These are phyloP conservation scores for Eucalyptus globulus DNA, from an alignment of 345 rosid species.

Conservation along the genomic window DNA sequence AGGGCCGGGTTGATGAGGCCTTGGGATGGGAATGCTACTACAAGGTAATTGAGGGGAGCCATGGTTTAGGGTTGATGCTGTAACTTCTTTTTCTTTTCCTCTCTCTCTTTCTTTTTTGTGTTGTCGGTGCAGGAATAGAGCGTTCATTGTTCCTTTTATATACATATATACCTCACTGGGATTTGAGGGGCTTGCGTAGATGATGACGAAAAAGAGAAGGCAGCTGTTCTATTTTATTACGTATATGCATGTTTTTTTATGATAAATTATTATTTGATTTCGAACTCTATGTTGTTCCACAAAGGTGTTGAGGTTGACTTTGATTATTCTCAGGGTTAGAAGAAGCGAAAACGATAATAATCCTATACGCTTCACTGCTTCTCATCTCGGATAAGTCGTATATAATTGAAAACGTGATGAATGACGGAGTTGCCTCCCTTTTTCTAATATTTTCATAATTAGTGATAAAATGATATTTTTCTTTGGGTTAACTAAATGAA, in stretches of 20 bases:
- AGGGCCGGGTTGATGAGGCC: slow-evolving; percentile 67
- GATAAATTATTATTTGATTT: neutral
- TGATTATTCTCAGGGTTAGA: neutral
- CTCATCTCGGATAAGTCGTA: neutral
- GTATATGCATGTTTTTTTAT: neutral
- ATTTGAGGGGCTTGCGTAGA: neutral
- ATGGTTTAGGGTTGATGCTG: neutral
- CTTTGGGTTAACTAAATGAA: neutral
- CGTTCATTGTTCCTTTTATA: neutral
- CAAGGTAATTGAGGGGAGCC: slow-evolving; percentile 29
- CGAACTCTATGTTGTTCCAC: neutral
- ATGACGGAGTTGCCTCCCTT: neutral
- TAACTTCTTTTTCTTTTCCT: neutral
- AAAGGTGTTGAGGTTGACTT: neutral
- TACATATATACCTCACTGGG: neutral
- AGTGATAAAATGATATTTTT: neutral
- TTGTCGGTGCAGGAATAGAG: neutral
- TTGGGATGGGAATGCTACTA: slow-evolving; percentile 36
- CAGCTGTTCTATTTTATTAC: neutral
- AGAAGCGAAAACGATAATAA: neutral
- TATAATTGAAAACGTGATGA: neutral
- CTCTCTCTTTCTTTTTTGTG: neutral
- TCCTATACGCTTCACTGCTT: neutral
- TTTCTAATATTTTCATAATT: neutral
- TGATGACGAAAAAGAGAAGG: neutral